Evolutionary conservation across 306 rosid genomes (phyloP), one percentile per base, ranked within the genome.

Genomic region (Begonia loranthoides): DNA sequence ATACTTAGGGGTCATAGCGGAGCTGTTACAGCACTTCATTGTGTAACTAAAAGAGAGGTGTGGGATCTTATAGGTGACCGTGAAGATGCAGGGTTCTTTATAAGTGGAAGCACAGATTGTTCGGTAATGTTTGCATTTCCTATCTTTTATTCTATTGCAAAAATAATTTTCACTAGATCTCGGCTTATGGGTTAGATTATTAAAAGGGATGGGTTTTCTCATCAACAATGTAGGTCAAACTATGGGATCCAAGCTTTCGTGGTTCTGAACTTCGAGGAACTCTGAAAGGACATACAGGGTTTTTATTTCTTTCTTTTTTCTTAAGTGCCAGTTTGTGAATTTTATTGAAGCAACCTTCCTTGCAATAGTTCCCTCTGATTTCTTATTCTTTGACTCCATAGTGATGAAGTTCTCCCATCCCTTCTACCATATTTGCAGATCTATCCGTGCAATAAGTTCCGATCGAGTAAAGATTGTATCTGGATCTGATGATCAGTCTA

Each of bases 31-130:
- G 94, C 99, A 72, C 78, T 90, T 58, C 99, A 90, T 66, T 90
- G 95, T 76, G 99, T 90, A 48, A 80, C 99, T 12, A 90, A 82
- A 69, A 79, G 99, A 75, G 99, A 86, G 65, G 99, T 86, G 61
- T 90, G 99, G 95, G 99, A 90, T 77, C 84, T 90, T 67, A 88
- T 90, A 62, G 95, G 99, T 70, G 99, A 90, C 70, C 99, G 95
- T 55, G 99, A 90, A 77, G 99, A 90, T 74, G 95, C 99, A 49
- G 99, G 99, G 53, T 86, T 90, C 71, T 82, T 90, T 66, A 86
- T 90, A 46, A 86, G 99, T 65, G 99, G 99, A 69, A 82, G 99
- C 79, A 80, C 94, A 12, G 99, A 90, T 67, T 76, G 95, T 79
- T 73, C 79, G 1, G 99, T 90, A 76, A 60, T 74, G 84, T 67